A percentile compares a stretch with the other conserved stretches of the same genome.
phyloP scores from a whole-genome alignment of 305 asterid species.

The Ilex paraguariensis region DNA sequence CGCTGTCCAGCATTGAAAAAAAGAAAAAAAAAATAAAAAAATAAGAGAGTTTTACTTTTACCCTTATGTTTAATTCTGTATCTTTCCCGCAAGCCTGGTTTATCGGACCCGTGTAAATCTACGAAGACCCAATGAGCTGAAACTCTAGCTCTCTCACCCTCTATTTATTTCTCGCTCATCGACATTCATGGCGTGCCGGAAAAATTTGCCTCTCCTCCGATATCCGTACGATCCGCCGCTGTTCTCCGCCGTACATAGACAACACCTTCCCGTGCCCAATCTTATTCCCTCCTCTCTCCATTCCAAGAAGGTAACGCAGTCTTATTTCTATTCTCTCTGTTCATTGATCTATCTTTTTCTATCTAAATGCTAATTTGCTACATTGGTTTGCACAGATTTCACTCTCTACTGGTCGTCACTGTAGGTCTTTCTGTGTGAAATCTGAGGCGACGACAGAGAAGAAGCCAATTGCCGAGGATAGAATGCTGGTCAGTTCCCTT shows the following conservation, averaged over 20 bases:
- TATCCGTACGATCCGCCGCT: not conserved
- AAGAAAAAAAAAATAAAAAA: too few relatives aligned
- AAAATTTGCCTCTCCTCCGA: not conserved
- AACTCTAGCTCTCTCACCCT: too few relatives aligned
- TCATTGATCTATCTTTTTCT: not conserved
- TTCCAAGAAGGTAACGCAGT: conserved; percentile 4
- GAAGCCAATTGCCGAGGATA: conserved; percentile 32
- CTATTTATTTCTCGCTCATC: too few relatives aligned
- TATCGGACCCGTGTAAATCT: too few relatives aligned
- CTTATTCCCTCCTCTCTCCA: conserved; percentile 17
- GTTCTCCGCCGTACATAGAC: not conserved
- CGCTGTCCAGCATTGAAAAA: too few relatives aligned
- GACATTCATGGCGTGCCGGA: not conserved
- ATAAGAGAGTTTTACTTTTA: too few relatives aligned
- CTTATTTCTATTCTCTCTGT: not conserved
- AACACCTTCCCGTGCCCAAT: conserved; percentile 29
- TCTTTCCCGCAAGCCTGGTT: too few relatives aligned
- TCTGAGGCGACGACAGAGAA: conserved; percentile 41
- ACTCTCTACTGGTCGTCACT: conserved; percentile 22
- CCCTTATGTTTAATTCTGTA: too few relatives aligned
- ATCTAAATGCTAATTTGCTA: not conserved
- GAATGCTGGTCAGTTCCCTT: conserved; percentile 57
- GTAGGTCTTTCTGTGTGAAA: conserved; percentile 30
- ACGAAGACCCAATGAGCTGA: too few relatives aligned
- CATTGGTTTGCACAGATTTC: conserved; percentile 17